phyloP scores from a whole-genome alignment of 441 rosid genomes.

The Melastoma candidum region DNA sequence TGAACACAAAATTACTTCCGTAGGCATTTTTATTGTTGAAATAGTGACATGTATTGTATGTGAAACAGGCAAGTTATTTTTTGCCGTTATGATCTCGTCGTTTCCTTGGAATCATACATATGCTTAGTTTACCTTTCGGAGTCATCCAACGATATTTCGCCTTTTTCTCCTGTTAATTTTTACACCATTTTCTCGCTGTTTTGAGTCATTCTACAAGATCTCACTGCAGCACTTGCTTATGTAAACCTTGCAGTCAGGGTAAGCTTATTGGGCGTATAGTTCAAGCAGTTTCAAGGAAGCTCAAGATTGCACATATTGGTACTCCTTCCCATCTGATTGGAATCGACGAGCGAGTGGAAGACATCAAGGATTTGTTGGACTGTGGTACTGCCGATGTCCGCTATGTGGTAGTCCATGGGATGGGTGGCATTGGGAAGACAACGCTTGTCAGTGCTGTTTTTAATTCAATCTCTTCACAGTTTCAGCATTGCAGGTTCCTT shows the following conservation, averaged over 20 bases:
- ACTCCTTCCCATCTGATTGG: not conserved
- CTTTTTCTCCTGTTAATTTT: too few relatives aligned
- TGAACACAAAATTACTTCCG: too few relatives aligned
- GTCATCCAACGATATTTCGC: too few relatives aligned
- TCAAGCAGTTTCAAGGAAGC: not conserved
- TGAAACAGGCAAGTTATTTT: not conserved
- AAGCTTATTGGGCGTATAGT: not conserved
- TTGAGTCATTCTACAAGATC: too few relatives aligned
- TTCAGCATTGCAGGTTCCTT: not conserved
- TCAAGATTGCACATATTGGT: not conserved
- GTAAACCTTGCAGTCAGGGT: not conserved
- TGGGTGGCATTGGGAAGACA: not conserved
- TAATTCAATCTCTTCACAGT: not conserved
- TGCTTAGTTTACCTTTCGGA: too few relatives aligned
- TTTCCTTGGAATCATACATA: too few relatives aligned
- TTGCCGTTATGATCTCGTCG: not conserved
- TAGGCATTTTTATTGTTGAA: too few relatives aligned
- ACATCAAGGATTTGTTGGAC: not conserved
- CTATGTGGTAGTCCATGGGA: not conserved
- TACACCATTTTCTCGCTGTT: too few relatives aligned
- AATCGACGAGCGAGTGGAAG: not conserved
- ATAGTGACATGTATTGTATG: too few relatives aligned
- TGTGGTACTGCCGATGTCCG: not conserved
- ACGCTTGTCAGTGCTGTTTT: not conserved
- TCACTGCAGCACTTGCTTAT: too few relatives aligned